phyloP scores from a whole-genome alignment of 2,329 filamentous ascomycete species.

The Botryosphaeria dothidea region DNA sequence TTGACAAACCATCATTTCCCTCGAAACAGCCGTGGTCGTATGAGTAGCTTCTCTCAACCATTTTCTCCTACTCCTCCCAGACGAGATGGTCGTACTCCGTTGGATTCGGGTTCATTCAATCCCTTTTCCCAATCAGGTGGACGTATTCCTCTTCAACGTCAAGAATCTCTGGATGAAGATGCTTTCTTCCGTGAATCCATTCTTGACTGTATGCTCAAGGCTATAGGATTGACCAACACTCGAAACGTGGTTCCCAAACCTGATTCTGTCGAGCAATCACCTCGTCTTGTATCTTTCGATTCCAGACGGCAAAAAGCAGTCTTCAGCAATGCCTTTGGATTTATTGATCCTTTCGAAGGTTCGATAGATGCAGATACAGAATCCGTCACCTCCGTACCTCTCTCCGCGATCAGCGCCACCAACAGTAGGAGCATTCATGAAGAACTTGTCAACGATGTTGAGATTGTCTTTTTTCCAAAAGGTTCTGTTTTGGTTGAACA shows the following conservation, averaged over 20 bases:
- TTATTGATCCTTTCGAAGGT: conserved; percentile 81
- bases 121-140: conserved; percentile 37
- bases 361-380: conserved; percentile 82
- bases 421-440: conserved; percentile 55
- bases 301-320: conserved; percentile 75
- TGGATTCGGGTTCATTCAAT: conserved; percentile 46
- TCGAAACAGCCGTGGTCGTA: conserved; percentile 49
- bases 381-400: conserved; percentile 64
- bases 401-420: conserved; percentile 50
- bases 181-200: conserved; percentile 86
- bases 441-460: conserved; percentile 87
- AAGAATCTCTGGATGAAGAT: conserved; percentile 86
- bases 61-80: conserved; percentile 38
- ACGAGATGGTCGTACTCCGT: conserved; percentile 45
- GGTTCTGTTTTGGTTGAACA: conserved; percentile 94
- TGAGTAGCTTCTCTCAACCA: conserved; percentile 49
- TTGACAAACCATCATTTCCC: conserved; percentile 75
- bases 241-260: conserved; percentile 64
- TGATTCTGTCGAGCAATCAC: conserved; percentile 82
- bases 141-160: conserved; percentile 59
- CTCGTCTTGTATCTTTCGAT: conserved; percentile 81
- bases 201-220: conserved; percentile 92
- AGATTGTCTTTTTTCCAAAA: conserved; percentile 97
- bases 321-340: conserved; percentile 86
- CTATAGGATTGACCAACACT: conserved; percentile 76